A percentile compares a stretch with the other conserved stretches of the same genome.
These are phyloP conservation scores for Chytriomyces sp. DNA, from an alignment of 192 early-diverging fungal species.

Conservation along the genomic window DNA sequence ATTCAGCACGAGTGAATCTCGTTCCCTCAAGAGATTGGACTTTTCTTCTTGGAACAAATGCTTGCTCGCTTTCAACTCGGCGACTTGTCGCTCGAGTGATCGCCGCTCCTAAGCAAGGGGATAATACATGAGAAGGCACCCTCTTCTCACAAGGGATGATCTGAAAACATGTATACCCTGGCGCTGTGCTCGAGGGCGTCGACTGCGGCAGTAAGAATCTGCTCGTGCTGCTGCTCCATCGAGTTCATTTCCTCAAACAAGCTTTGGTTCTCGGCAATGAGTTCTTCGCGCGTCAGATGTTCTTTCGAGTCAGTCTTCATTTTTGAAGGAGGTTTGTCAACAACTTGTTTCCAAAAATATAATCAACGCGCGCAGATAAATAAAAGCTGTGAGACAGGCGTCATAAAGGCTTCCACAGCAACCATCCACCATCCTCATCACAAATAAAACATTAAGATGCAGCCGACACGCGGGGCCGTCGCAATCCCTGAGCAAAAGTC, in stretches of 20 bases:
- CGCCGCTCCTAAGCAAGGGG: slow-evolving; percentile 17
- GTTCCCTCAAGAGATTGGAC: not conserved
- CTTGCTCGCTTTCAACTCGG: not conserved
- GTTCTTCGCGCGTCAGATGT: slow-evolving; percentile 22
- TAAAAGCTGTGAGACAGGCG: too few relatives aligned
- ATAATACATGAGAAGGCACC: too few relatives aligned
- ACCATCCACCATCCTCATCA: too few relatives aligned
- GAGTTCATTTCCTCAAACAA: slow-evolving; percentile 29
- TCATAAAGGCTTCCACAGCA: too few relatives aligned
- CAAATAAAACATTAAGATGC: too few relatives aligned
- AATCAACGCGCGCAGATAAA: too few relatives aligned
- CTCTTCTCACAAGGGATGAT: too few relatives aligned
- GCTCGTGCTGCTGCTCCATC: slow-evolving; percentile 23
- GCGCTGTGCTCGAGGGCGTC: slow-evolving; percentile 24
- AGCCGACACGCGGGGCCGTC: too few relatives aligned
- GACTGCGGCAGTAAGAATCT: slow-evolving; percentile 23
- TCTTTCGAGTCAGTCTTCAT: not conserved
- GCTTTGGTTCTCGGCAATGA: slow-evolving; percentile 18
- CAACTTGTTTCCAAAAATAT: too few relatives aligned
- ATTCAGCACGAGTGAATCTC: not conserved
- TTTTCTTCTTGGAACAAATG: slow-evolving; percentile 13
- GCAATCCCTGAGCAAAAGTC: too few relatives aligned
- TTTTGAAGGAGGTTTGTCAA: too few relatives aligned
- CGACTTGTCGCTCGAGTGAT: slow-evolving; percentile 17
- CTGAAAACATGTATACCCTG: not conserved